Conservation (phyloP, 192 early-diverging fungal species). For the Spinellus fusiger region DNA sequence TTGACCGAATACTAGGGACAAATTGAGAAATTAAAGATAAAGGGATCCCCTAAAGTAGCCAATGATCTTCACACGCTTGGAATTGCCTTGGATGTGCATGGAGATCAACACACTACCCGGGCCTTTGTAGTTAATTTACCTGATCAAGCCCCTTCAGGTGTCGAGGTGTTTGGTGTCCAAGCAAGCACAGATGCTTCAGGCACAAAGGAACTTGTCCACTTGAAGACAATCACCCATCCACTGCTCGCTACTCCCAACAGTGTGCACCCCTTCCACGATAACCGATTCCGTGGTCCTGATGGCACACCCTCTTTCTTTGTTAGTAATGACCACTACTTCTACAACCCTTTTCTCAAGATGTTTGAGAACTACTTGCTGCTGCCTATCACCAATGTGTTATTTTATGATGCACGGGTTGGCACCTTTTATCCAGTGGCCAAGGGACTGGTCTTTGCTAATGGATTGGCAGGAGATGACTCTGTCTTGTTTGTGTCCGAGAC, state of each 20-base stretch:
- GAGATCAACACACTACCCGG: not conserved
- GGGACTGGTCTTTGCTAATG: conserved; percentile 29
- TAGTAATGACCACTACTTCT: conserved; percentile 21
- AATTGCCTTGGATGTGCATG: conserved; percentile 12
- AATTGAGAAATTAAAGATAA: not conserved
- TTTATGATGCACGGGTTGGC: conserved; percentile 23
- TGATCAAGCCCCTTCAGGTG: not conserved
- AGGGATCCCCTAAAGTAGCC: not conserved
- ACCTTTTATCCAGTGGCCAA: not conserved
- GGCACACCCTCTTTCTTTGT: conserved; percentile 31
- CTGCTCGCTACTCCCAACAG: conserved; percentile 20
- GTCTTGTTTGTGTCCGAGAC: conserved; percentile 22
- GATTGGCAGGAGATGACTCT: conserved; percentile 15
- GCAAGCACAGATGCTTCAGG: not conserved
- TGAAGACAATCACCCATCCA: conserved; percentile 7
- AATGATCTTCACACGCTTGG: conserved; percentile 26
- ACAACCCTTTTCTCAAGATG: conserved; percentile 2
- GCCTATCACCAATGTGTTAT: conserved; percentile 8
- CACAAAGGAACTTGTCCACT: not conserved
- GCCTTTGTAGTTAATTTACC: conserved; percentile 18
- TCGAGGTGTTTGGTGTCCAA: conserved; percentile 18
- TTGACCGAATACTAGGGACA: no score
- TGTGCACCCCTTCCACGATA: conserved; percentile 10
- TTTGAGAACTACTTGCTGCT: conserved; percentile 23
- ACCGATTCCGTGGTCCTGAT: conserved; percentile 12